Conservation (phyloP, 257 asterid species). For the Ilex aquifolium region DNA sequence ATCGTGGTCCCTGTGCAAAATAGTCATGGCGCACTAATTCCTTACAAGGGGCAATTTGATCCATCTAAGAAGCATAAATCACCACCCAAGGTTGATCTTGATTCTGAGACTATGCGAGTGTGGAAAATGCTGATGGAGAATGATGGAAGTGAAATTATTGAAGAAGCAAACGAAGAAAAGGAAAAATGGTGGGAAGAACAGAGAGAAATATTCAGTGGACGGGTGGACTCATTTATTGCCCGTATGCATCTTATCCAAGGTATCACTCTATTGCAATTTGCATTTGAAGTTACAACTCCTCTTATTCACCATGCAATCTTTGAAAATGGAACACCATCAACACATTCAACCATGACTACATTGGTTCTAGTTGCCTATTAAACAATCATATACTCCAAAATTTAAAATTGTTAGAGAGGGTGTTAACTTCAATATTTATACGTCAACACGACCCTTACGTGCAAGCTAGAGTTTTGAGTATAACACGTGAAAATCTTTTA, state of each 20-base stretch:
- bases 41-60: constrained; percentile 6
- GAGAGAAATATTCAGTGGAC: constrained; percentile 14
- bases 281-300: background rate
- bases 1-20: constrained; percentile 19
- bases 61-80: constrained; percentile 11
- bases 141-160: constrained; percentile 13
- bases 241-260: constrained; percentile 41
- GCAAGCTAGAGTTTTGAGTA: too few species aligned
- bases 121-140: constrained; percentile 32
- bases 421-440: too few species aligned
- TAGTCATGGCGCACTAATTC: constrained; percentile 14
- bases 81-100: constrained; percentile 35
- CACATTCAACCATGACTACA: too few species aligned
- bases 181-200: constrained; percentile 24
- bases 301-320: background rate
- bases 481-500: too few species aligned
- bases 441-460: too few species aligned
- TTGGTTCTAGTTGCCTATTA: too few species aligned
- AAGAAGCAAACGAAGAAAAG: constrained; percentile 16
- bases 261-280: constrained; percentile 12
- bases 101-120: constrained; percentile 17
- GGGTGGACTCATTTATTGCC: constrained; percentile 20
- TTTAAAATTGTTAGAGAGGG: too few species aligned
- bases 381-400: too few species aligned
- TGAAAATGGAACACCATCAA: background rate